phyloP scores from a whole-genome alignment of 1,284 basidiomycete genomes.

The Microbotryum intermedium region DNA sequence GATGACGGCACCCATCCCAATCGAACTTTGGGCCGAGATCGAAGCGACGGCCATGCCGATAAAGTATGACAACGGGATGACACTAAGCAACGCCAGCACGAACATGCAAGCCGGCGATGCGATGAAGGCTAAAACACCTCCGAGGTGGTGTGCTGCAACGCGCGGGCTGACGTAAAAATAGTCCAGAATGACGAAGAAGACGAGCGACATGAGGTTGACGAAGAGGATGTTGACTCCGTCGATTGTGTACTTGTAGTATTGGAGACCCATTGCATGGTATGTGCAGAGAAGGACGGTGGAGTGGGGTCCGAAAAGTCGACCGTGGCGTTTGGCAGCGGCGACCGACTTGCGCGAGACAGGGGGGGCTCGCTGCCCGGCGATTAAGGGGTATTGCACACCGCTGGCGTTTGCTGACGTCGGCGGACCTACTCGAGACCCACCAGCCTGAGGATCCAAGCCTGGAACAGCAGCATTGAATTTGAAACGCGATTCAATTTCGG shows the following conservation, averaged over 20 bases:
- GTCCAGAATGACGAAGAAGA: constrained; percentile 93
- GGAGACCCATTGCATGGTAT: constrained; percentile 78
- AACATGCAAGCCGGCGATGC: constrained; percentile 76
- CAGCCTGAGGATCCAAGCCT: too few relatives aligned
- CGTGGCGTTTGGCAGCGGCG: constrained; percentile 48
- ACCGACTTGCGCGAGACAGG: constrained; percentile 36
- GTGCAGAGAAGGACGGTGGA: constrained; percentile 85
- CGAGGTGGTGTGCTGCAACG: constrained; percentile 53
- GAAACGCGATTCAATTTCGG: neutral
- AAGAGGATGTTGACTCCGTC: constrained; percentile 98
- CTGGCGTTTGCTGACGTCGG: neutral
- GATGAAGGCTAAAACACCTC: constrained; percentile 59
- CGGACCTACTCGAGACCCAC: too few relatives aligned
- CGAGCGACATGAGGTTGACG: constrained; percentile 85
- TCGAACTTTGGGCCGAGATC: constrained; percentile 93
- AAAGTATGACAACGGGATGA: constrained; percentile 96
- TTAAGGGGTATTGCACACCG: constrained; percentile 32
- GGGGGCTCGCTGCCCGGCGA: constrained; percentile 41
- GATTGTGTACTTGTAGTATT: constrained; percentile 99
- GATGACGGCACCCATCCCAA: constrained; percentile 99
- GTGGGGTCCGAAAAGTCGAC: constrained; percentile 43
- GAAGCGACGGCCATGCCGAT: constrained; percentile 99
- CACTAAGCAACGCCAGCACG: constrained; percentile 71
- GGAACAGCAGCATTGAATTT: too few relatives aligned
- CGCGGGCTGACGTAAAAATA: constrained; percentile 71